Evolutionary conservation across 176 grass and related monocot species (phyloP).

Genomic region (Oryza glumipatula): DNA sequence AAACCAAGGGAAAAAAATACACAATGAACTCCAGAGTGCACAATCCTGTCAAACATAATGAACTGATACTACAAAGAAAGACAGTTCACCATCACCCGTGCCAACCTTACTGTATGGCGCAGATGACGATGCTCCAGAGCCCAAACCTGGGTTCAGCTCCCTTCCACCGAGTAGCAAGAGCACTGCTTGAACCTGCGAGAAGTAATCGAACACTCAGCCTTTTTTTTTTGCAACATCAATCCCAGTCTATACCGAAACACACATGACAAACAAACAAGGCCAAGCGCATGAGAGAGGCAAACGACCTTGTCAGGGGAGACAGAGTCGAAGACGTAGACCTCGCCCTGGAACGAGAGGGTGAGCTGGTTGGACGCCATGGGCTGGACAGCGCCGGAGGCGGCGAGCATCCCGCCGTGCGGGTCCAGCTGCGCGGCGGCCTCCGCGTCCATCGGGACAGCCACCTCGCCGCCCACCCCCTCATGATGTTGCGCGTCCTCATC

Average conservation of each 20-base stretch:
- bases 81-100: slow-evolving; percentile 16
- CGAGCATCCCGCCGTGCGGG: slow-evolving; percentile 43
- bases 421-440: slow-evolving; percentile 51
- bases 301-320: slow-evolving; percentile 96
- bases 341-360: slow-evolving; percentile 94
- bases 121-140: slow-evolving; percentile 53
- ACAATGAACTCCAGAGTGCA: slow-evolving; percentile 33
- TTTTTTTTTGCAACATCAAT: neutral
- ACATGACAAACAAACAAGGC: neutral
- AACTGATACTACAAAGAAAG: neutral
- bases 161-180: slow-evolving; percentile 92
- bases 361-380: slow-evolving; percentile 68
- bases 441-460: slow-evolving; percentile 60
- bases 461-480: slow-evolving; percentile 19
- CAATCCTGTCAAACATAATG: neutral
- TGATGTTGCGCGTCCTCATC: slow-evolving; percentile 43
- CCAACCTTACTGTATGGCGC: slow-evolving; percentile 76
- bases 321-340: slow-evolving; percentile 96
- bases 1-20: slow-evolving; percentile 15
- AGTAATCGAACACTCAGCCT: neutral
- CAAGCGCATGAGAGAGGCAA: neutral
- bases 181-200: slow-evolving; percentile 87
- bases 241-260: neutral
- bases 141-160: slow-evolving; percentile 66
- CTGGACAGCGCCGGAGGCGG: slow-evolving; percentile 31